Base-by-base conservation (phyloP, 345 rosid species). In the Murraya paniculata region DNA sequence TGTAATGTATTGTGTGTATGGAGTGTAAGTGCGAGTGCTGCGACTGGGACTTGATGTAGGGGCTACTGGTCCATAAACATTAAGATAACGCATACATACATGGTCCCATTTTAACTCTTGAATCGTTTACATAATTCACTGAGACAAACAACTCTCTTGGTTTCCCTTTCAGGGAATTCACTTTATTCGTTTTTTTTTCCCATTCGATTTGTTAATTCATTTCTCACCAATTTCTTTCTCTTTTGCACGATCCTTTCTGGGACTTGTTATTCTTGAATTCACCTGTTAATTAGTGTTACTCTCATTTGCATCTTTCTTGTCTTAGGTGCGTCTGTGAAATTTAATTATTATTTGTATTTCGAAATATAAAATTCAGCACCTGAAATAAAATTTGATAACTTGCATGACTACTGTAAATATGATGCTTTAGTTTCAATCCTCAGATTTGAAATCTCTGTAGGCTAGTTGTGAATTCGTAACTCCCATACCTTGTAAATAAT, bases 71-170 rank as follows among this genome's bases (percentile, higher is more conserved):
- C 16, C 48, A 24, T 18, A 27, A 41, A 9, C 18, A 7, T 33
- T 36, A 21, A 1, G 9, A 28, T 14, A 16, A 16, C 13, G 6
- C 9, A 35, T 22, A 21, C 56, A 6, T 2, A 64, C 39, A 31
- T 68, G 68, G 22, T 75, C 50, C 27, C 30, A 58, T 74, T 79
- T 73, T 48, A 65, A 7, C 74, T 82, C 81, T 36, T 53, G 19
- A 76, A 80, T 82, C 74, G 74, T 83, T 84, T 84, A 80, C 87
- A 86, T 60, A 45, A 69, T 75, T 78, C 67, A 53, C 48, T 67
- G 56, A 48, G 58, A 78, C 78, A 71, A 71, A 79, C 82, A 35
- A 50, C 72, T 65, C 60, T 25, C 70, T 70, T 36, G 61, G 24
- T 50, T 77, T 4, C 57, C 68, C 28, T 73, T 75, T 70, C 45